Conservation (phyloP, 208 protist genomes). For the Trichomonas gallinae region DNA sequence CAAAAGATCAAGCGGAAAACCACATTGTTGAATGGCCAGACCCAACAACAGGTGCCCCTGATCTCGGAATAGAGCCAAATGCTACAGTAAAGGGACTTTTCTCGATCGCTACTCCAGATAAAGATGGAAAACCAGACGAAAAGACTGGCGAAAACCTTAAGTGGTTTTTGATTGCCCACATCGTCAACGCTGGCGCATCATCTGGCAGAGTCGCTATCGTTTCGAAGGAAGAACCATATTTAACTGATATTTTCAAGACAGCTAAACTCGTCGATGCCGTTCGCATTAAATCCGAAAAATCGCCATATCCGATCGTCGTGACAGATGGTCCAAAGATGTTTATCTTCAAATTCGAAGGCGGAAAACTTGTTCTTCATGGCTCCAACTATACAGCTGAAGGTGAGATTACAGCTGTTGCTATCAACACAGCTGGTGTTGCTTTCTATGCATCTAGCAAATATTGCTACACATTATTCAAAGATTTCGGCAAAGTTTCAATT, state of each 20-base stretch:
- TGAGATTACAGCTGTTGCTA: neutral
- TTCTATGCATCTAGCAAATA: neutral
- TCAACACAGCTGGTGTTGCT: neutral
- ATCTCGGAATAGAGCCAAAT: neutral
- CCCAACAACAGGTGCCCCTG: neutral
- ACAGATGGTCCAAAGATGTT: neutral
- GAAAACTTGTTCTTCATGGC: neutral
- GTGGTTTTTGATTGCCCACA: neutral
- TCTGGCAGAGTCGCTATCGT: neutral
- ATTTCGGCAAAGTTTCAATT: neutral
- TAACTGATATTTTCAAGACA: neutral
- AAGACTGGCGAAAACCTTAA: neutral
- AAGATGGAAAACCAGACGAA: neutral
- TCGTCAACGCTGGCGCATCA: neutral
- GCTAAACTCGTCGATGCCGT: neutral
- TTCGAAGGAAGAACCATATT: neutral
- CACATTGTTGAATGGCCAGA: neutral
- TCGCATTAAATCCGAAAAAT: neutral
- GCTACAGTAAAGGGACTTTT: neutral
- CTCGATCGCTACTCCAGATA: neutral
- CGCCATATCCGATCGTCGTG: neutral
- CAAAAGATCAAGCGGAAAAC: neutral
- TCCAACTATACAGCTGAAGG: neutral
- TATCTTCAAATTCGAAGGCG: neutral
- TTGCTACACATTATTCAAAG: neutral